These are phyloP conservation scores for Breviolum minutum DNA, from an alignment of 73 alveolate species.

Conservation along the genomic window DNA sequence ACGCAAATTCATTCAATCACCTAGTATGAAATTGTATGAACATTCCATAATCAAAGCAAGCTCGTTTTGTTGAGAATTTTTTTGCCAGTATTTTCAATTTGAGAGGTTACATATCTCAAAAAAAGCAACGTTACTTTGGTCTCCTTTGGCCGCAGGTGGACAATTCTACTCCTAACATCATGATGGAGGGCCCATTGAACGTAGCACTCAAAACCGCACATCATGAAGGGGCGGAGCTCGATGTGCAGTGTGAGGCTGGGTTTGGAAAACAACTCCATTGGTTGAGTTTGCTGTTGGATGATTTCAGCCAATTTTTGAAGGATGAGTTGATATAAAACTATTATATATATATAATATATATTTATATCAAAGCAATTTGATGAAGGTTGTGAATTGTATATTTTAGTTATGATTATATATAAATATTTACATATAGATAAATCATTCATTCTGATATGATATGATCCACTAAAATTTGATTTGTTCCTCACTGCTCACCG, in stretches of 20 bases:
- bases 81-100: no score
- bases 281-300: no score
- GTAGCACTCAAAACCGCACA: conserved; percentile 51
- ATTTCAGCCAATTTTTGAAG: not conserved
- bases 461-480: no score
- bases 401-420: not conserved
- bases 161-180: conserved; percentile 63
- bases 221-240: conserved; percentile 59
- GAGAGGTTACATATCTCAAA: not conserved
- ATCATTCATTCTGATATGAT: no score
- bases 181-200: conserved; percentile 82
- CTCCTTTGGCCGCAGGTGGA: conserved; percentile 10
- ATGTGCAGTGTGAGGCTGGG: conserved; percentile 71
- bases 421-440: no score
- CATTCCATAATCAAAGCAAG: not conserved
- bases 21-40: not conserved
- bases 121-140: not conserved
- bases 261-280: no score
- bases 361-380: no score
- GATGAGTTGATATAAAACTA: not conserved
- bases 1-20: not conserved
- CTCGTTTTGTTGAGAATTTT: not conserved
- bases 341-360: no score
- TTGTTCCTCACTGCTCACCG: not conserved
- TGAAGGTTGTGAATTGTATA: not conserved